Percentiles rank a stretch among this genome's conserved stretches.
phyloP scores from a whole-genome alignment of 2,329 filamentous ascomycete genomes.

The Endocalyx cinctus region DNA sequence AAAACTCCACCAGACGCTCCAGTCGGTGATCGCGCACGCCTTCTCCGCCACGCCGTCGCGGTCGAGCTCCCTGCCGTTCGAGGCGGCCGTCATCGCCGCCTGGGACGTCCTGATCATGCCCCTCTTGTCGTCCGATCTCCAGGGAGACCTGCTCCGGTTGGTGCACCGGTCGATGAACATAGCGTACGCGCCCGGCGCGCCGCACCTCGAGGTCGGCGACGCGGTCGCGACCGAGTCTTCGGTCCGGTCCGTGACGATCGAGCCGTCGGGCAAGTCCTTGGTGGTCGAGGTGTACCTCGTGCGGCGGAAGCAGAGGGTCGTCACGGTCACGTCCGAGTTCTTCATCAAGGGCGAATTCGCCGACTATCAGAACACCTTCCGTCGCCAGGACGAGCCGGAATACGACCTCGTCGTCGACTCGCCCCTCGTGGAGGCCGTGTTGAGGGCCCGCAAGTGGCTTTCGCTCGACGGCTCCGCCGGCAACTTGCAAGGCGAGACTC shows the following conservation, averaged over 20 bases:
- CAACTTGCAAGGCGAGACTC: conserved; percentile 83
- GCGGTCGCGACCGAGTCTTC: conserved; percentile 84
- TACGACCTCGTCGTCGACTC: conserved; percentile 83
- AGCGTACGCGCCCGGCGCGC: conserved; percentile 89
- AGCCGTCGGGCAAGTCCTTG: conserved; percentile 97
- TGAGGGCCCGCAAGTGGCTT: conserved; percentile 97
- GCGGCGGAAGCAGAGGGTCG: conserved; percentile 97
- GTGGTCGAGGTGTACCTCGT: no score
- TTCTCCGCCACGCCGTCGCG: no score
- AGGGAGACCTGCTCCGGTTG: conserved; percentile 88
- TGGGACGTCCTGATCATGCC: no score
- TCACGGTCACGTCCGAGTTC: conserved; percentile 98
- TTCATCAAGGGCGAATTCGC: conserved; percentile 86
- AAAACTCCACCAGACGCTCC: no score
- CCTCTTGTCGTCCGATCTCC: conserved; percentile 74
- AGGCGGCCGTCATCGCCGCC: no score
- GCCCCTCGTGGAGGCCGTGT: conserved; percentile 82
- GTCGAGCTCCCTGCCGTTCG: no score
- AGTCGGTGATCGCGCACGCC: no score
- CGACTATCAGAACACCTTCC: conserved; percentile 95
- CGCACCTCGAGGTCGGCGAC: conserved; percentile 89
- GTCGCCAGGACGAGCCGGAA: conserved; percentile 86
- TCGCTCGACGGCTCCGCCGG: conserved; percentile 72
- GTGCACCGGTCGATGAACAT: conserved; percentile 95
- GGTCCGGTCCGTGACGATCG: conserved; percentile 94